A percentile compares a stretch with the other conserved stretches of the same genome.
These are phyloP conservation scores for Rutstroemia sydowiana DNA, from an alignment of 2,329 filamentous ascomycete genomes.

Conservation along the genomic window DNA sequence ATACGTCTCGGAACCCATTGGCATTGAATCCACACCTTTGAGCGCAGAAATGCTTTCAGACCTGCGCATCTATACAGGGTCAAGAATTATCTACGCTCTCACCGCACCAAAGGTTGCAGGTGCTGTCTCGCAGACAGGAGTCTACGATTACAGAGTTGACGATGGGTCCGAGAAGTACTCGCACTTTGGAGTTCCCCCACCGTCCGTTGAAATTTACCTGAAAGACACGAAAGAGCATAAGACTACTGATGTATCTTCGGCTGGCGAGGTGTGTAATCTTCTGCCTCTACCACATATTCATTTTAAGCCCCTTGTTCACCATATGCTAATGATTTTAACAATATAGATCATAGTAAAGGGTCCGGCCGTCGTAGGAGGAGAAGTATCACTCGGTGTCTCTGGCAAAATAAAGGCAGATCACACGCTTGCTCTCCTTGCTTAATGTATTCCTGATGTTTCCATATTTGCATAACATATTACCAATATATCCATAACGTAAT, in stretches of 20 bases:
- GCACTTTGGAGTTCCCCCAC: conserved; percentile 79
- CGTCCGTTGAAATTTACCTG: conserved; percentile 71
- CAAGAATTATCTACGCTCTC: conserved; percentile 78
- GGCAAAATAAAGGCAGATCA: conserved; percentile 65
- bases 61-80: conserved; percentile 71
- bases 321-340: background rate
- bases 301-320: conserved; percentile 10
- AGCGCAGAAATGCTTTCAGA: conserved; percentile 68
- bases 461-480: too few species aligned
- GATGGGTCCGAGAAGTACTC: conserved; percentile 34
- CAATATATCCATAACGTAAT: background rate
- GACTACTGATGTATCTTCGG: conserved; percentile 53
- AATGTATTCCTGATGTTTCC: too few species aligned
- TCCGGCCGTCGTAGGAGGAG: conserved; percentile 63
- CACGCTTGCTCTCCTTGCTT: conserved; percentile 61
- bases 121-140: conserved; percentile 76
- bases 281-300: too few species aligned
- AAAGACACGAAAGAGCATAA: conserved; percentile 53
- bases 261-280: conserved; percentile 51
- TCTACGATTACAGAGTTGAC: conserved; percentile 74
- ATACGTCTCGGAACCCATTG: conserved; percentile 68
- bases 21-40: conserved; percentile 54
- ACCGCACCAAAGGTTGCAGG: conserved; percentile 79
- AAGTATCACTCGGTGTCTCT: conserved; percentile 54
- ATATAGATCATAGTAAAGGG: conserved; percentile 62